Base-by-base conservation (phyloP, 75 land plant species). In the Picea glauca region DNA sequence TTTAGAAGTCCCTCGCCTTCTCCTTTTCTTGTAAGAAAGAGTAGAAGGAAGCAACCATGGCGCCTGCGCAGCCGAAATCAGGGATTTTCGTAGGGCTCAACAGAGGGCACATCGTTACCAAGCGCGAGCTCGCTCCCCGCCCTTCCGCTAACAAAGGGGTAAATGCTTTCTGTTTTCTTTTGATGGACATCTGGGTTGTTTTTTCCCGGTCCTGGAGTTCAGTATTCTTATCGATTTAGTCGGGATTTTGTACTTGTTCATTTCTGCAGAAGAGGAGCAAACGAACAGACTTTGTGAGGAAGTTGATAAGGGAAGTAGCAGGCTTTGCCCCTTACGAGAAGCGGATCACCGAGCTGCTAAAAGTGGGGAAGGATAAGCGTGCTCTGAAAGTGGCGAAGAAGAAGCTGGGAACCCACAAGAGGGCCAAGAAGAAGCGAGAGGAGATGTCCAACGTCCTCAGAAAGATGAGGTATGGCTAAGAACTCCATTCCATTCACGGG, bases 281-380 rank as follows among this genome's bases (percentile, higher is more conserved):
- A 75, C 81, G 98, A 66, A 88, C 90, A 3, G 89, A 83, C 23
- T 84, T 96, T 81, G 98, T 92, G 23, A 85, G 88, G 83, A 90
- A 78, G 75, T 57, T 96, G 30, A 96, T 96, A 30, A 80, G 98
- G 63, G 98, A 96, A 79, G 98, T 96, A 63, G 98, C 87, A 73
- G 98, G 98, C 1, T 94, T 96, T 84, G 98, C 98, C 11, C 98
- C 98, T 0, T 96, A 96, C 81, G 98, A 96, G 91, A 96, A 89
- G 90, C 80, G 98, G 58, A 94, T 95, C 60, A 91, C 96, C 15
- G 98, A 95, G 83, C 85, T 95, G 65, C 80, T 95, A 3, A 95
- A 95, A 78, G 98, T 95, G 58, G 98, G 94, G 14, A 95, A 95
- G 77, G 98, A 95, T 77, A 95, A 95, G 79, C 84, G 98, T 43